Conservation (phyloP, 331 rosid species). For the Saraca asoca region DNA sequence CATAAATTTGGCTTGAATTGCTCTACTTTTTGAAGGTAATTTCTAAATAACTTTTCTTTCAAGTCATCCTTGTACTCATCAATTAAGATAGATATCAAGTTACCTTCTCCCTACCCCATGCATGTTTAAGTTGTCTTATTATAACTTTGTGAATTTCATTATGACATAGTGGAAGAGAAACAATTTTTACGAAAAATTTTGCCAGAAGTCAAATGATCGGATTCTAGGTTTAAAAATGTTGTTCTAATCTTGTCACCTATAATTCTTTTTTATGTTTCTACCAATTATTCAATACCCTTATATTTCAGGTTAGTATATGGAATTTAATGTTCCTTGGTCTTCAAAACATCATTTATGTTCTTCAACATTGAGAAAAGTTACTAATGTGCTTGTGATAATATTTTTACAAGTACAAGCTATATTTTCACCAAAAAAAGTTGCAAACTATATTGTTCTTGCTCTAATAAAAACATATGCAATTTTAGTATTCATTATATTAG, state of each 20-base stretch:
- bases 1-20: constrained; percentile 80
- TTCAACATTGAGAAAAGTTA: constrained; percentile 28
- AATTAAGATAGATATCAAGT: neutral
- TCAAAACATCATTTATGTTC: neutral
- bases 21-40: constrained; percentile 77
- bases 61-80: neutral
- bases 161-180: constrained; percentile 95
- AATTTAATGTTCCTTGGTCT: constrained; percentile 1
- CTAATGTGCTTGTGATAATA: constrained; percentile 15
- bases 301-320: constrained; percentile 67
- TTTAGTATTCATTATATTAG: neutral
- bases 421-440: no score
- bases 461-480: neutral
- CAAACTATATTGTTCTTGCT: constrained; percentile 5
- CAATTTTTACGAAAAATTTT: constrained; percentile 64
- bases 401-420: no score
- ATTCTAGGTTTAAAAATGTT: constrained; percentile 50
- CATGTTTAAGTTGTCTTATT: neutral
- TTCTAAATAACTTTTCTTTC: constrained; percentile 28
- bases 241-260: constrained; percentile 68
- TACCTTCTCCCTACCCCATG: neutral
- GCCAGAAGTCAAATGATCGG: constrained; percentile 70
- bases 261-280: constrained; percentile 77
- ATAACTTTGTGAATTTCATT: constrained; percentile 29
- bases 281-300: constrained; percentile 80